Evolutionary conservation across 2,329 filamentous ascomycete species (phyloP), one percentile per base, ranked within the genome.

Genomic region (Neopestalotiopsis sp.): DNA sequence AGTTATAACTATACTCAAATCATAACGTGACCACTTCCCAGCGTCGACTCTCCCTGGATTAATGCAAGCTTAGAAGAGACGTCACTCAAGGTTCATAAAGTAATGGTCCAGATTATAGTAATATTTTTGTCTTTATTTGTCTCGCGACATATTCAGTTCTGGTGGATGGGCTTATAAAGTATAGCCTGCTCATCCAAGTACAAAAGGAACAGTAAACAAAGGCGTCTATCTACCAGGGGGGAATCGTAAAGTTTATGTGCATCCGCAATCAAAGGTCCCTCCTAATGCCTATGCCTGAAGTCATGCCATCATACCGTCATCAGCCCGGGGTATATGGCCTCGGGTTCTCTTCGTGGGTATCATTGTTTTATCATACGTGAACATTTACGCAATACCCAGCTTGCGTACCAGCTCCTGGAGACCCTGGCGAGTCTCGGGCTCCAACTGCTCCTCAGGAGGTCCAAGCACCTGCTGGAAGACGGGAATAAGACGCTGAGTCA

Each of bases 371-470:
- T 58, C n/a, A 30, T 49, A n/a, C 13, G 40, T 65, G 42, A 38
- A 34, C 45, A 66, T 65, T 56, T 62, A 67, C 58, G 24, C 38
- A 57, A 68, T 57, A 61, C 62, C 69, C 73, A 78, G 45, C 75
- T 75, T 67, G 17, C 68, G 72, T 49, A 93, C 90, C 66, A 92
- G 87, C 77, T 90, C 86, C 74, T 89, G 84, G 59, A 95, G 84
- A 75, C 91, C 85, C 71, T 85, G 82, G 69, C 92, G 88, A 10
- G 91, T 94, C 81, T 92, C 90, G 9, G 88, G 85, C 75, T 92
- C 91, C 57, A 96, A 85, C 84, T 96, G 93, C 70, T 93, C 92
- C 80, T 92, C 87, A 1, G 92, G 92, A 62, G 89, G 86, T 69
- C 86, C 84, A 68, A 95, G 85, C 20, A 95, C 92, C 76, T 92